Evolutionary conservation across 352 stramenopile genomes (phyloP).

Genomic region (Porosira glacialis): DNA sequence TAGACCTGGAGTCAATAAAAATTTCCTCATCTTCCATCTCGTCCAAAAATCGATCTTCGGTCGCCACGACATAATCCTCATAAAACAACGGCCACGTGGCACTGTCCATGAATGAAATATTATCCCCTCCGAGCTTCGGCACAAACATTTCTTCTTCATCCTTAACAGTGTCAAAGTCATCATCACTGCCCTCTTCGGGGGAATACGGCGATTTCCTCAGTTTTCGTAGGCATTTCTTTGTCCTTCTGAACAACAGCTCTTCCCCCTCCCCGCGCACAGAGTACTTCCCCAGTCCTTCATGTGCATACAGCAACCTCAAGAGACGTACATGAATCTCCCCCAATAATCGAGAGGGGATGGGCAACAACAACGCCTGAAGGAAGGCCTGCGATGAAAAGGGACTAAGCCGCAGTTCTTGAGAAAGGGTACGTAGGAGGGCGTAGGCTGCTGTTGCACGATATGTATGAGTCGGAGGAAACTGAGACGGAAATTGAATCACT

Average conservation of each 20-base stretch:
- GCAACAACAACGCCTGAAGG: conserved; percentile 57
- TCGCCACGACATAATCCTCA: conserved; percentile 75
- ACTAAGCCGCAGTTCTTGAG: conserved; percentile 57
- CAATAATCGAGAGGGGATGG: conserved; percentile 59
- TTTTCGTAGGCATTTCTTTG: background rate
- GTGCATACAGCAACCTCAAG: conserved; percentile 55
- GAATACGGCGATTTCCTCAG: background rate
- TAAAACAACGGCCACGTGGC: conserved; percentile 77
- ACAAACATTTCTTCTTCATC: conserved; percentile 39
- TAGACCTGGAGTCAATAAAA: conserved; percentile 37
- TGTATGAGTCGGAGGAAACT: conserved; percentile 49
- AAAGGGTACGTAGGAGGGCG: conserved; percentile 68
- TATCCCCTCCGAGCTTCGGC: conserved; percentile 63
- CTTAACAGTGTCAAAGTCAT: background rate
- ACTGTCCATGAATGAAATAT: conserved; percentile 71
- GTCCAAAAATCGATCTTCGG: conserved; percentile 59
- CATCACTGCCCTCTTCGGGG: background rate
- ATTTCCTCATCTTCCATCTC: conserved; percentile 12
- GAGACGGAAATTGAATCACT: conserved; percentile 28
- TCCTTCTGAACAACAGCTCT: too few species aligned
- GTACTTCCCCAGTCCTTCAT: conserved; percentile 47
- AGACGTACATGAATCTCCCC: conserved; percentile 71
- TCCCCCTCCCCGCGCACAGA: conserved; percentile 10
- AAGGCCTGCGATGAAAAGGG: conserved; percentile 74
- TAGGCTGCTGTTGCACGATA: conserved; percentile 67